Percentiles rank a stretch among this genome's conserved stretches.
Evolutionary conservation across 2,329 filamentous ascomycete genomes (phyloP).

Genomic region (Ophiognomonia clavigignenti-juglandacearum): DNA sequence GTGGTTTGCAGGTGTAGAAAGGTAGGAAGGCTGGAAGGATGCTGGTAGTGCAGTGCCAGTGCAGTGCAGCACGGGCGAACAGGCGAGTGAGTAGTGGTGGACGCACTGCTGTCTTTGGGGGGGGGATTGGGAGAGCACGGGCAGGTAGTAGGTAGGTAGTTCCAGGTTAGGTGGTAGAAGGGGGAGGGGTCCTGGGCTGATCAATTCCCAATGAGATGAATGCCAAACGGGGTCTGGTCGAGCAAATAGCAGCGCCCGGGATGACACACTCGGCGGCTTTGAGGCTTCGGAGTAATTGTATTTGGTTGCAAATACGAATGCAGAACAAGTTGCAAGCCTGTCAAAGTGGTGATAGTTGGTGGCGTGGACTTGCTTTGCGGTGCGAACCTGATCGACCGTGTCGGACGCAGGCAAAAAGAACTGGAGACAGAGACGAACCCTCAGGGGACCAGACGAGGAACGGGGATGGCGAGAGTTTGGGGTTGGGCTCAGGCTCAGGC

Average conservation of each 20-base stretch:
- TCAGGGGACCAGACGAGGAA: background rate
- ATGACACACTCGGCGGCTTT: background rate
- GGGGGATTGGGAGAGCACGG: background rate
- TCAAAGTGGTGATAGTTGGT: conserved; percentile 3
- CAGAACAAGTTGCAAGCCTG: conserved; percentile 6
- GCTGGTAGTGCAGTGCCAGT: no score
- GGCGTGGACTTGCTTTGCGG: background rate
- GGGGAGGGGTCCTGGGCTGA: no score
- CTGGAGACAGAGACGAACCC: background rate
- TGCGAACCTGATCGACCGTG: conserved; percentile 1
- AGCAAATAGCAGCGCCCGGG: background rate
- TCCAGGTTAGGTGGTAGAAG: no score
- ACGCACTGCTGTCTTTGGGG: background rate
- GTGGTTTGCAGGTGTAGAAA: no score
- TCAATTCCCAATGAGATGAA: conserved; percentile 1
- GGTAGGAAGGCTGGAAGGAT: no score
- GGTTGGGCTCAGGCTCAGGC: background rate
- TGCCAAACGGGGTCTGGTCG: background rate
- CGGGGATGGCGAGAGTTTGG: background rate
- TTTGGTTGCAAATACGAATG: no score
- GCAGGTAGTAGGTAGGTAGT: no score
- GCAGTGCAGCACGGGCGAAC: no score
- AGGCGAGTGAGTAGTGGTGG: background rate
- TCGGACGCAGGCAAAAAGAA: conserved; percentile 5
- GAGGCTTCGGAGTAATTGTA: no score